Percentiles rank a stretch among this genome's conserved stretches.
Evolutionary conservation across 2,329 filamentous ascomycete genomes (phyloP).

Genomic region (Chaetomiaceae sp.): DNA sequence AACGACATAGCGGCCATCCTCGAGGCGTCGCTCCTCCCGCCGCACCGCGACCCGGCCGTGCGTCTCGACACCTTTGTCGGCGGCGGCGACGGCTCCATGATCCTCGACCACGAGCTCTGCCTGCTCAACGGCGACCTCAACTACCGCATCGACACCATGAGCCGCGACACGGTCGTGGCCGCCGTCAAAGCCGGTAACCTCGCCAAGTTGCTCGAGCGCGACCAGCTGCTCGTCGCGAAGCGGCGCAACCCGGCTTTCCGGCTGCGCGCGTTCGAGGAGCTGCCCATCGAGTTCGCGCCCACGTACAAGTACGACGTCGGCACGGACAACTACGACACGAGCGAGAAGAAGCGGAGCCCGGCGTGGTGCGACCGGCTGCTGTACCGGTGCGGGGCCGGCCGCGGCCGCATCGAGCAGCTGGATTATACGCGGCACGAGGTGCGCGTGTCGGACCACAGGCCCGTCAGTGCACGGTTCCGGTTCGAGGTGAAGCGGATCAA

Average conservation of each 20-base stretch:
- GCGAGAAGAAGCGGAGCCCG: conserved; percentile 88
- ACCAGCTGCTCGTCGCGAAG: conserved; percentile 84
- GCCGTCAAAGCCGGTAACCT: conserved; percentile 80
- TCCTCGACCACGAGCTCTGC: conserved; percentile 96
- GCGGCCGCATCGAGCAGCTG: conserved; percentile 74
- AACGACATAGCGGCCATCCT: conserved; percentile 89
- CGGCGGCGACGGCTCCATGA: conserved; percentile 92
- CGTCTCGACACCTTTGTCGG: conserved; percentile 77
- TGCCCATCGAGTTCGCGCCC: conserved; percentile 84
- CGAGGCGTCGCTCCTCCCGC: conserved; percentile 70
- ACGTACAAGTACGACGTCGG: conserved; percentile 99
- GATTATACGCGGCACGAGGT: conserved; percentile 90
- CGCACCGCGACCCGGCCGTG: conserved; percentile 61
- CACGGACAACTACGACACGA: conserved; percentile 88
- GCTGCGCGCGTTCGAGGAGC: conserved; percentile 83
- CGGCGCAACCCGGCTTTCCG: conserved; percentile 87
- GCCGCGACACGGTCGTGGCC: conserved; percentile 83
- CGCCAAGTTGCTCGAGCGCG: conserved; percentile 80
- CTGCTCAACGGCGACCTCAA: conserved; percentile 94
- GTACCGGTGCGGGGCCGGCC: conserved; percentile 61
- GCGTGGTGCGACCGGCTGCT: conserved; percentile 95
- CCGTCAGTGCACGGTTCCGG: conserved; percentile 80
- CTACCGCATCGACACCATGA: conserved; percentile 97
- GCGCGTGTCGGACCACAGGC: conserved; percentile 84
- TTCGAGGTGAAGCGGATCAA: conserved; percentile 81